Conservation (phyloP, 2,329 filamentous ascomycete species). For the Graphiopsis chlorocephala region DNA sequence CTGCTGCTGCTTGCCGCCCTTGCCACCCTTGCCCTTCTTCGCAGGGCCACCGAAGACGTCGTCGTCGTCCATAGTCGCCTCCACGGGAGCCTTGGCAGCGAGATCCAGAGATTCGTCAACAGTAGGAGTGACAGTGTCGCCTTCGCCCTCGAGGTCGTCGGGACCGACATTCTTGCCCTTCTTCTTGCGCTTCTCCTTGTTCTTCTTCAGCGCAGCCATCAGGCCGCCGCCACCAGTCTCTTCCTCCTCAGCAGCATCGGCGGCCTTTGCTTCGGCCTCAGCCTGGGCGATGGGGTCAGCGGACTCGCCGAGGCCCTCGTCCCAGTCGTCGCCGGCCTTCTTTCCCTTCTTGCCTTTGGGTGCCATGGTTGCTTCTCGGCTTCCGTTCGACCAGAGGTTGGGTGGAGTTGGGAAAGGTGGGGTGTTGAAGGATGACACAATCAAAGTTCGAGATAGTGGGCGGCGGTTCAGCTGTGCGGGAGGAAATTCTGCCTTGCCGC, state of each 20-base stretch:
- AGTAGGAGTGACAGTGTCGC: conserved; percentile 45
- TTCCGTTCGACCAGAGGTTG: conserved; percentile 7
- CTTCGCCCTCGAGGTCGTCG: conserved; percentile 70
- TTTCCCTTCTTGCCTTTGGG: conserved; percentile 95
- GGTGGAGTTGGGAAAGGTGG: conserved; percentile 6
- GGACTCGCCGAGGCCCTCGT: conserved; percentile 82
- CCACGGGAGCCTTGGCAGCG: conserved; percentile 69
- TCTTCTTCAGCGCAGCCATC: conserved; percentile 53
- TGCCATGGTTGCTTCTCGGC: conserved; percentile 58
- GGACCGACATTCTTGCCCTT: conserved; percentile 70
- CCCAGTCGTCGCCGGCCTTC: conserved; percentile 86
- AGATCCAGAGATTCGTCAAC: conserved; percentile 44
- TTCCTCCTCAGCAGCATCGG: conserved; percentile 49
- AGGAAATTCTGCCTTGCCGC: conserved; percentile 19
- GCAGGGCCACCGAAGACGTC: conserved; percentile 78
- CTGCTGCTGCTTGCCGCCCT: conserved; percentile 36
- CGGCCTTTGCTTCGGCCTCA: conserved; percentile 42
- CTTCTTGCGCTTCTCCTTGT: conserved; percentile 77
- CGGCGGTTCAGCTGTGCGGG: conserved; percentile 10
- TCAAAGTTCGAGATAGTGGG: conserved; percentile 3
- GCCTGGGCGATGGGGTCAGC: conserved; percentile 60
- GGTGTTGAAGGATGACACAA: conserved; percentile 7
- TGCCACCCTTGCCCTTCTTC: conserved; percentile 66
- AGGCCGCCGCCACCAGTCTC: conserved; percentile 51
- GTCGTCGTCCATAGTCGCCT: conserved; percentile 61